phyloP scores from a whole-genome alignment of 306 rosid species.

The Medicago ruthenica region DNA sequence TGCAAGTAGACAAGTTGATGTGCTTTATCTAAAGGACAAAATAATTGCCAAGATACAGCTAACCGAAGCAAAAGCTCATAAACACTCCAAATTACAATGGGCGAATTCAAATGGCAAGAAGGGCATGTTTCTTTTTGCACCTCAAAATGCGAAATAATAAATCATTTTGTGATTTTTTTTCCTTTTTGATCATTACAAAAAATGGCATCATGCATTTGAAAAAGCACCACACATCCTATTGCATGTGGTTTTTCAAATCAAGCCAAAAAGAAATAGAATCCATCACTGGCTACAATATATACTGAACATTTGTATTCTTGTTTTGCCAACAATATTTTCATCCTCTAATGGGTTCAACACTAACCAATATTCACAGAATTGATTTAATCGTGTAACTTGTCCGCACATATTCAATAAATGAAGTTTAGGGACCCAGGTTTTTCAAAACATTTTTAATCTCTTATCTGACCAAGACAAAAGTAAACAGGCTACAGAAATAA shows the following conservation, averaged over 20 bases:
- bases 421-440: constrained; percentile 2
- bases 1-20: constrained; percentile 24
- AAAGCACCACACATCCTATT: constrained; percentile 30
- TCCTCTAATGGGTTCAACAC: constrained; percentile 13
- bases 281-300: constrained; percentile 26
- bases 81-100: constrained; percentile 23
- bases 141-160: constrained; percentile 6
- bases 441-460: constrained; percentile 29
- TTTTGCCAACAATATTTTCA: constrained; percentile 31
- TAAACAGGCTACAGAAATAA: constrained; percentile 29
- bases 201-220: constrained; percentile 19
- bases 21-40: constrained; percentile 34
- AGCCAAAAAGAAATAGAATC: constrained; percentile 33
- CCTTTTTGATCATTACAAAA: constrained; percentile 15
- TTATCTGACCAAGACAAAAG: constrained; percentile 20
- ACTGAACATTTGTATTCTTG: constrained; percentile 28
- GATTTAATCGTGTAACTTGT: constrained; percentile 33
- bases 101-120: constrained; percentile 30
- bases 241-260: constrained; percentile 25
- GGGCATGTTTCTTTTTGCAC: constrained; percentile 3
- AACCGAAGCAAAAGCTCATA: constrained; percentile 11
- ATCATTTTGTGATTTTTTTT: constrained; percentile 14
- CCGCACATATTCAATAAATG: constrained; percentile 22
- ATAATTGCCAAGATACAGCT: constrained; percentile 2
- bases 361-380: constrained; percentile 24